Evolutionary conservation across 169 alveolate genomes (phyloP).

Genomic region (Cryptosporidium ryanae): DNA sequence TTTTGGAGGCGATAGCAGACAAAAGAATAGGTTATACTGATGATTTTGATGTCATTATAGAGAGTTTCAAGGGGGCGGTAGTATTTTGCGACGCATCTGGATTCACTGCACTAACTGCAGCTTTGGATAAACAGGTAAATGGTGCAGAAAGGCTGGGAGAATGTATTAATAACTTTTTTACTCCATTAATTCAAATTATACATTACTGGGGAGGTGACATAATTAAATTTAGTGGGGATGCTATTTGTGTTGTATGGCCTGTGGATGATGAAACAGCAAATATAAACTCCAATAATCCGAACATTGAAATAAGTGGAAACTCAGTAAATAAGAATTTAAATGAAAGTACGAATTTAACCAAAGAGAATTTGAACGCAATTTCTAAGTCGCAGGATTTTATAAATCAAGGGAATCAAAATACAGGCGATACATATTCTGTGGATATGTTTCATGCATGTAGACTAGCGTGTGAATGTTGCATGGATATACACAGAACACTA

Average conservation of each 20-base stretch:
- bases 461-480: conserved; percentile 83
- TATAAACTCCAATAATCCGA: neutral
- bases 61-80: conserved; percentile 83
- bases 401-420: neutral
- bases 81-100: conserved; percentile 88
- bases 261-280: conserved; percentile 80
- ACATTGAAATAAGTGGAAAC: neutral
- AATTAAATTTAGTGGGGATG: conserved; percentile 90
- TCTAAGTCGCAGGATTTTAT: conserved; percentile 11
- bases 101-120: conserved; percentile 85
- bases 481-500: conserved; percentile 83
- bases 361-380: neutral
- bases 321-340: neutral
- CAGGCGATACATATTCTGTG: conserved; percentile 72
- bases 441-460: conserved; percentile 74
- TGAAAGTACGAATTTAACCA: neutral
- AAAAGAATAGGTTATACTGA: conserved; percentile 81
- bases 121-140: conserved; percentile 82
- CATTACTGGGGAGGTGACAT: conserved; percentile 90
- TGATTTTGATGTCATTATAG: conserved; percentile 82
- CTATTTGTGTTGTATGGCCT: conserved; percentile 89
- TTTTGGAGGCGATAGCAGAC: conserved; percentile 84
- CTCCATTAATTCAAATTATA: conserved; percentile 83
- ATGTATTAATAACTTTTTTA: conserved; percentile 84
- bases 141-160: conserved; percentile 86